Percentiles rank a stretch among this genome's conserved stretches.
Evolutionary conservation across 768 basidiomycete species (phyloP).

Genomic region (Tylopilus sp.): DNA sequence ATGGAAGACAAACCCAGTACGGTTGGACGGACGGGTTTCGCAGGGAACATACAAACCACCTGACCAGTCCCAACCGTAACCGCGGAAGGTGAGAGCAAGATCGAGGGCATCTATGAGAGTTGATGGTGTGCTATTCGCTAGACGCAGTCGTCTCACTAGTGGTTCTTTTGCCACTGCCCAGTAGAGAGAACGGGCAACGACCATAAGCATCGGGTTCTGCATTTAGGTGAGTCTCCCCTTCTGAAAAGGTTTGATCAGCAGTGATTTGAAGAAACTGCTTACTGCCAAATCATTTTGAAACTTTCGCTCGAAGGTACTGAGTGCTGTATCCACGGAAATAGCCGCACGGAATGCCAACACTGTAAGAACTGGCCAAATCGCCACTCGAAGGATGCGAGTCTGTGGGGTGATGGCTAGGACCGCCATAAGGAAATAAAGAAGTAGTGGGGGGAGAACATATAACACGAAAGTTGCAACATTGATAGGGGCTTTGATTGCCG

Average conservation of each 20-base stretch:
- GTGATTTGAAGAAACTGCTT: background rate
- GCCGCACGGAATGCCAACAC: background rate
- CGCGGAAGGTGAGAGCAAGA: background rate
- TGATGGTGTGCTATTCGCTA: background rate
- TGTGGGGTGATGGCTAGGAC: no score
- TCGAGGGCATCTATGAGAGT: background rate
- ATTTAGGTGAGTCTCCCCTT: background rate
- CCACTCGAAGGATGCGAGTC: background rate
- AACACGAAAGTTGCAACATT: background rate
- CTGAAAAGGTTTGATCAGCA: background rate
- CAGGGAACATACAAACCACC: background rate
- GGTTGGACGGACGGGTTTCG: background rate
- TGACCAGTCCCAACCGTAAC: background rate
- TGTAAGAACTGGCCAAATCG: background rate
- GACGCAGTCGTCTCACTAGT: background rate
- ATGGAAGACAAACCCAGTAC: background rate
- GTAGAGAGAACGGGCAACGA: background rate
- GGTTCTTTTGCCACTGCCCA: background rate
- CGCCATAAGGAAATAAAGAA: background rate
- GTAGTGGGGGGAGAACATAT: background rate
- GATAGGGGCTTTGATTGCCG: constrained; percentile 1
- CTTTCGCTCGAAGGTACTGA: background rate
- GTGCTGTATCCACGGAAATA: background rate
- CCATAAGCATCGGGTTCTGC: background rate
- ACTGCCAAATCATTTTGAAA: background rate